Evolutionary conservation across 345 rosid species (phyloP), one percentile per base, ranked within the genome.

Genomic region (Noccaea bulbosa): DNA sequence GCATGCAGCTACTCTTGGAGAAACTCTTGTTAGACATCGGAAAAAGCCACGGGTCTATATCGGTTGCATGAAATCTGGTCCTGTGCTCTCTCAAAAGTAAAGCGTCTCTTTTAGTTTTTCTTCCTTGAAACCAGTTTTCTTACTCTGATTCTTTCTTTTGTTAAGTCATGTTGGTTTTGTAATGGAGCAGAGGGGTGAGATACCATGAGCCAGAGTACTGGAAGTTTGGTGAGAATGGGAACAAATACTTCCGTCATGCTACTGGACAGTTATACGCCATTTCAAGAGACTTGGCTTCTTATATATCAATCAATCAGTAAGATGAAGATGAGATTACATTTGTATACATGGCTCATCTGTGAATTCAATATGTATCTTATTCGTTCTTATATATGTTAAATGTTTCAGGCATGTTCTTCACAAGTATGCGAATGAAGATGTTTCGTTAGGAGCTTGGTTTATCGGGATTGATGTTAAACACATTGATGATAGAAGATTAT

Each of bases 1-100:
- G 15, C 67, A 44, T 78, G 82, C 86, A 93, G 97, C 95, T 50
- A 91, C 99, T 49, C 93, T 94, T 1, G 97, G 97, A 35, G 95
- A 87, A 82, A 91, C 95, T 49, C 85, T 94, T 67, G 82, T 82
- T 70, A 88, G 96, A 76, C 90, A 94, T 80, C 69, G 92, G 43
- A 81, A 83, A 61, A 94, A 94, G 66, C 86, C 81, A 30, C 80
- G 91, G 43, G 84, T 89, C 10, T 93, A 91, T 63, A 85, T 93
- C 5, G 99, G 99, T 6, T 93, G 99, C 87, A 93, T 93, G 99
- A 91, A 91, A 74, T 93, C 99, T 40, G 99, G 99, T 67, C 97
- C 97, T 7, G 97, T 93, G 60, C 96, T 93, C 66, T 80, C 83
- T 64, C 97, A 93, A 70, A 91, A 84, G 99, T 91, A 75, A 74